These are phyloP conservation scores for Acrocalymma vagum DNA, from an alignment of 2,329 filamentous ascomycete genomes.

Conservation along the genomic window DNA sequence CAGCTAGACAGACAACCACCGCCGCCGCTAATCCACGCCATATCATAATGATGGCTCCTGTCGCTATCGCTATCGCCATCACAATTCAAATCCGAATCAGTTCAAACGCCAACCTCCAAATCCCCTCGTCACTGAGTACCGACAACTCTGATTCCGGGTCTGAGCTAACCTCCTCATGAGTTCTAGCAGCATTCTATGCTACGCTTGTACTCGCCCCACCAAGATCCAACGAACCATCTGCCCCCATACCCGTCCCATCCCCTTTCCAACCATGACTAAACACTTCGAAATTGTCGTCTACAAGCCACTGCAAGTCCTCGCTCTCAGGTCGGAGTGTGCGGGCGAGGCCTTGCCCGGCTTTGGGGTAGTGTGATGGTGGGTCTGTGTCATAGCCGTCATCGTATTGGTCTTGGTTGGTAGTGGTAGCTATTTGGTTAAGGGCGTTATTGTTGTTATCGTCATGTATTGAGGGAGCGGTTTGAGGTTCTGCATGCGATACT, in stretches of 20 bases:
- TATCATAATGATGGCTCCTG: too few species aligned
- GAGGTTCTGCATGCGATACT: not conserved
- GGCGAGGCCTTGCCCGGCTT: conserved; percentile 67
- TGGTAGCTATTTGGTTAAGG: conserved; percentile 22
- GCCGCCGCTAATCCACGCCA: too few species aligned
- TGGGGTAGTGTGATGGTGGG: conserved; percentile 67
- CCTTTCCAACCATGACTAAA: conserved; percentile 61
- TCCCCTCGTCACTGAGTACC: too few species aligned
- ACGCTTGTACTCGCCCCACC: conserved; percentile 24
- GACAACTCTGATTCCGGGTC: too few species aligned
- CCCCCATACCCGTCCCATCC: conserved; percentile 40
- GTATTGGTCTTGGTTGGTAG: conserved; percentile 38
- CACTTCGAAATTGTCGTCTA: conserved; percentile 66
- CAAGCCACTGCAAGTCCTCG: conserved; percentile 68
- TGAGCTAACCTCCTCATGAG: too few species aligned
- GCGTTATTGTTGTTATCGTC: conserved; percentile 20
- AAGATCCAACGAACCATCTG: conserved; percentile 34
- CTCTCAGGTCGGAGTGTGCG: conserved; percentile 62
- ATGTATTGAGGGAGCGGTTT: not conserved
- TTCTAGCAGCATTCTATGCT: conserved; percentile 16
- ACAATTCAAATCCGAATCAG: too few species aligned
- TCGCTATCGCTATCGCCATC: too few species aligned
- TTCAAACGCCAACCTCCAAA: too few species aligned
- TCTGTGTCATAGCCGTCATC: conserved; percentile 64
- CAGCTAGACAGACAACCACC: too few species aligned